A percentile compares a stretch with the other conserved stretches of the same genome.
Conservation (phyloP, 208 protist genomes). For the Crithidia sp. region DNA sequence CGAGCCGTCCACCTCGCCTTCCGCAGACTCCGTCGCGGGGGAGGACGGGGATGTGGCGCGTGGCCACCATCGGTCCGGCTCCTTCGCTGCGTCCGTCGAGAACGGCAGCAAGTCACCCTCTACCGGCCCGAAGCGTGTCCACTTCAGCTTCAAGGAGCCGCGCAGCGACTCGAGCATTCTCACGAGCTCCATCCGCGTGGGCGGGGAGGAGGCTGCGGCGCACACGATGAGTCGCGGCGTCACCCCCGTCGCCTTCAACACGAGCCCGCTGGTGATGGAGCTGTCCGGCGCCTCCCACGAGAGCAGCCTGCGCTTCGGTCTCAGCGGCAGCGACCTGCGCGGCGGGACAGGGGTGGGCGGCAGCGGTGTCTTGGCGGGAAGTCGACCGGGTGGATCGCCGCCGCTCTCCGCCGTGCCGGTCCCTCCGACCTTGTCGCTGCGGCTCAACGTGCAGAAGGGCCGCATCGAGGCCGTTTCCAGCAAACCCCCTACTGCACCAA, state of each 20-base stretch:
- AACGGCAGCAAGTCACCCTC: neutral
- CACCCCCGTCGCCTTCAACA: neutral
- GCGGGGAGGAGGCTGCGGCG: neutral
- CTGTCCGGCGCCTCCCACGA: neutral
- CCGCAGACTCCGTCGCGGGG: neutral
- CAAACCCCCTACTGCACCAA: neutral
- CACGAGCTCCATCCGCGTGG: neutral
- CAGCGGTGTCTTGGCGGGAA: neutral
- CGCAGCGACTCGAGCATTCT: neutral
- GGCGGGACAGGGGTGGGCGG: neutral
- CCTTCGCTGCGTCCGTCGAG: neutral
- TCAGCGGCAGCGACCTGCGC: neutral
- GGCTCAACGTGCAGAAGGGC: conserved; percentile 24
- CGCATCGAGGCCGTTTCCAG: conserved; percentile 14
- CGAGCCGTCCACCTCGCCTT: conserved; percentile 6
- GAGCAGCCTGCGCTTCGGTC: neutral
- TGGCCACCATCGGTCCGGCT: neutral
- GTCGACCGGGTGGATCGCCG: neutral
- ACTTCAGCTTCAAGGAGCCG: conserved; percentile 12
- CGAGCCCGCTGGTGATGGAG: conserved; percentile 9
- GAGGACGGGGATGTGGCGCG: neutral
- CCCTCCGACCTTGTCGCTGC: conserved; percentile 11
- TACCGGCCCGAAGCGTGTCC: conserved; percentile 6
- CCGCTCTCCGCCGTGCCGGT: too few species aligned
- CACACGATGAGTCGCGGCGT: neutral